Base-by-base conservation (phyloP, 75 land plant species). In the Larix kaempferi region DNA sequence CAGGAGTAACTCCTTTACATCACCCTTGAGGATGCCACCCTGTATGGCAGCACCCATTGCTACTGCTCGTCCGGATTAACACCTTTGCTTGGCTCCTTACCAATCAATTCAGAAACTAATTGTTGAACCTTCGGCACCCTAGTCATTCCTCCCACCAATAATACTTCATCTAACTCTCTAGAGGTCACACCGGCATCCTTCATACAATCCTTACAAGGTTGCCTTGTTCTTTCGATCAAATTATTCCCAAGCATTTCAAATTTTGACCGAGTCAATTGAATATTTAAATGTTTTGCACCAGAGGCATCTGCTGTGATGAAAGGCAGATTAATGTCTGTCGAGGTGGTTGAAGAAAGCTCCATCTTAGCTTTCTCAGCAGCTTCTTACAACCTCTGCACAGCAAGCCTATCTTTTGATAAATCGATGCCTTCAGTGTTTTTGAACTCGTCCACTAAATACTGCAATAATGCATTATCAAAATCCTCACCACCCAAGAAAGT, bases 401-500 rank as follows among this genome's bases (percentile, higher is more conserved):
- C 90, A 35, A 89, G 41, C 60, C 84, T 84, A 56, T 89, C 91
- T 41, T 75, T 88, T 4, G 88, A 89, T 16, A 89, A 76, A 74
- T 89, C 91, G 44, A 89, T 88, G 3, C 81, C 78, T 62, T 89
- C 88, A 15, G 80, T 80, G 60, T 69, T 87, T 74, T 81, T 89
- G 67, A 81, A 89, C 67, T 89, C 91, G 15, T 59, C 77, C 1
- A 89, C 83, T 54, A 89, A 63, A 58, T 81, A 81, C 52, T 89
- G 75, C 79, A 89, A 65, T n/a, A 88, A 77, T 14, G 82, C 61
- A 76, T 88, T 89, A 58, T 89, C 91, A 65, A 89, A 89, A 58
- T 89, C 91, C 62, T 89, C 91, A 69, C 91, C 91, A 56, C 91
- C 91, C 79, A 89, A 78, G 76, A 89, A 89, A 5, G 91, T 89